Evolutionary conservation across 805 yeast species (phyloP), one percentile per base, ranked within the genome.

Genomic region (Hanseniaspora hatyaiensis): DNA sequence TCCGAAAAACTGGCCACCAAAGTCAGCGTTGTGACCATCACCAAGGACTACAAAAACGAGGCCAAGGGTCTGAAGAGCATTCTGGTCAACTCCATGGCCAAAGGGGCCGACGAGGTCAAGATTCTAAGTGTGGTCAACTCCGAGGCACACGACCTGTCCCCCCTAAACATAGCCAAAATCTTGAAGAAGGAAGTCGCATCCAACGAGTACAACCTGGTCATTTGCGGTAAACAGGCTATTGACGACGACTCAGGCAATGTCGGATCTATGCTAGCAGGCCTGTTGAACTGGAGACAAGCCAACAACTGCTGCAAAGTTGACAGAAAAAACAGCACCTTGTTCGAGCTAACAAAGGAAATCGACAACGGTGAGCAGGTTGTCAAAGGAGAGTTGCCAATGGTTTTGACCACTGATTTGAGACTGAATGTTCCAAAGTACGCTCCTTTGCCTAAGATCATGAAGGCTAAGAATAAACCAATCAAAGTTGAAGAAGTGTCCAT

Each of bases 161-260:
- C 97, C 4, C 72, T 92, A 55, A 75, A 79, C 3, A 87, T 89
- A 30, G 95, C 97, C 43, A 89, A 92, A 66, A 68, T 92, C 53
- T 73, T 92, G 57, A 70, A 79, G 54, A 73, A 81, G 59, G 68
- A 84, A 19, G 87, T 82, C 12, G 81, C 81, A 55, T 71, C 77
- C 56, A 75, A 84, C 53, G 67, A 73, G 8, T 73, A 84, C 33
- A 88, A 92, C 65, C 67, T 92, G 61, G 80, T 92, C 38, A 75
- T 92, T 34, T 71, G 92, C 63, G 99, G 99, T 40, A 92, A 92
- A 62, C 98, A 92, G 66, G 86, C 97, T 33, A 88, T 92, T 57
- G 99, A 92, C 65, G 94, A 87, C 56, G 99, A 92, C 59, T 71
- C 85, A 37, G 86, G 85, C 64, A 95, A 88, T 65, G 88, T 96